Percentiles rank a stretch among this genome's conserved stretches.
Evolutionary conservation across 768 basidiomycete species (phyloP).

Genomic region (Naganishia kalamii): DNA sequence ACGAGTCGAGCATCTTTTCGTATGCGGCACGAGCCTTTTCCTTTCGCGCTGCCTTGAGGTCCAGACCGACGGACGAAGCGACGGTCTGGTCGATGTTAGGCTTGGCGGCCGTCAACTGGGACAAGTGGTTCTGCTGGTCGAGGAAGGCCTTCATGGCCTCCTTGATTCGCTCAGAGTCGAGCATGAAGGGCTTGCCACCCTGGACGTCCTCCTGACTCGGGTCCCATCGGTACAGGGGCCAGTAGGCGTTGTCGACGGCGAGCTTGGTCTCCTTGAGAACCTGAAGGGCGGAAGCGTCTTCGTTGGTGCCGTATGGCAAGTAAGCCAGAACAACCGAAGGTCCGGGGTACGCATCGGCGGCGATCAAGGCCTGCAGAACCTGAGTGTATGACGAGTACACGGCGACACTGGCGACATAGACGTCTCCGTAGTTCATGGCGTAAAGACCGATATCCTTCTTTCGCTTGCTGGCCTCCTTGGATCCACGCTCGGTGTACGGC

Average conservation of each 20-base stretch:
- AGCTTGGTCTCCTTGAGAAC: conserved; percentile 96
- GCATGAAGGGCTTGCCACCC: conserved; percentile 64
- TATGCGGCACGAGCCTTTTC: conserved; percentile 75
- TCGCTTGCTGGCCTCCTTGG: conserved; percentile 63
- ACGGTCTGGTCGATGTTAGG: conserved; percentile 76
- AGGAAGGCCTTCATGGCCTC: conserved; percentile 88
- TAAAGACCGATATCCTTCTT: conserved; percentile 97
- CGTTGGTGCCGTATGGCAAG: conserved; percentile 71
- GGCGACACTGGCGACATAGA: conserved; percentile 90
- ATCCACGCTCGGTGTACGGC: conserved; percentile 74
- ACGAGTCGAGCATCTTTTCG: conserved; percentile 68
- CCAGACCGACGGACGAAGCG: conserved; percentile 76
- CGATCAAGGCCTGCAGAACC: conserved; percentile 80
- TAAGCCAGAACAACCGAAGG: conserved; percentile 91
- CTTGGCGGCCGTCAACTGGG: conserved; percentile 71
- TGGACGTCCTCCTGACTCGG: conserved; percentile 70
- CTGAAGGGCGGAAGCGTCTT: conserved; percentile 71
- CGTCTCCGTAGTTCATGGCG: conserved; percentile 96
- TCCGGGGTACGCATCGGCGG: conserved; percentile 83
- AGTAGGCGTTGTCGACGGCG: conserved; percentile 91
- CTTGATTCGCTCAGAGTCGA: conserved; percentile 91
- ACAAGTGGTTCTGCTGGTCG: conserved; percentile 91
- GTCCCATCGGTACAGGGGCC: conserved; percentile 98
- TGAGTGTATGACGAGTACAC: conserved; percentile 94
- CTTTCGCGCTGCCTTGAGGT: conserved; percentile 73